phyloP scores from a whole-genome alignment of 495 filamentous ascomycete genomes.

The Achaetomiella virescens region DNA sequence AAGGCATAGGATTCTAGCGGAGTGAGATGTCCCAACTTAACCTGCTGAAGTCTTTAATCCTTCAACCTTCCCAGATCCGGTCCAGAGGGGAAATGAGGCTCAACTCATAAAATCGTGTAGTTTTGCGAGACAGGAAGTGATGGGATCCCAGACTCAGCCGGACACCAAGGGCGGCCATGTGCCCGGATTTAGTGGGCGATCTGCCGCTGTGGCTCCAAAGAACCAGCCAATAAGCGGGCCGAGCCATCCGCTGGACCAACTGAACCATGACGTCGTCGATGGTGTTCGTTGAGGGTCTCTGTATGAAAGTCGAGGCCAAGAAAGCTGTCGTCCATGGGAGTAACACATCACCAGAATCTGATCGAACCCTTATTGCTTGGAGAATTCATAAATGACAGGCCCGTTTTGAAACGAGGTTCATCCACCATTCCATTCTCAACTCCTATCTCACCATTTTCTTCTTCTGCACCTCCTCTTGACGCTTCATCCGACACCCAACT shows the following conservation, averaged over 20 bases:
- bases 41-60: no score
- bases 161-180: conserved; percentile 4
- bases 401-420: neutral
- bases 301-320: neutral
- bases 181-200: conserved; percentile 13
- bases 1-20: no score
- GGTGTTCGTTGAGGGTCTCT: neutral
- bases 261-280: conserved; percentile 14
- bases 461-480: neutral
- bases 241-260: neutral
- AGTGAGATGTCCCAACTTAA: no score
- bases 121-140: no score
- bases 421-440: neutral
- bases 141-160: neutral
- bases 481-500: neutral
- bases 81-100: no score
- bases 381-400: neutral
- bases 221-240: conserved; percentile 11
- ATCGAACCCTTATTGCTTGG: neutral
- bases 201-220: conserved; percentile 9
- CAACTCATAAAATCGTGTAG: no score
- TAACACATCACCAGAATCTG: neutral
- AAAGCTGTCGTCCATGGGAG: neutral
- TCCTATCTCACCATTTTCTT: neutral
- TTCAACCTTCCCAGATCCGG: no score